Percentiles rank a stretch among this genome's conserved stretches.
Conservation (phyloP, 139 green algal species). For the Limnomonas spitsbergensis region DNA sequence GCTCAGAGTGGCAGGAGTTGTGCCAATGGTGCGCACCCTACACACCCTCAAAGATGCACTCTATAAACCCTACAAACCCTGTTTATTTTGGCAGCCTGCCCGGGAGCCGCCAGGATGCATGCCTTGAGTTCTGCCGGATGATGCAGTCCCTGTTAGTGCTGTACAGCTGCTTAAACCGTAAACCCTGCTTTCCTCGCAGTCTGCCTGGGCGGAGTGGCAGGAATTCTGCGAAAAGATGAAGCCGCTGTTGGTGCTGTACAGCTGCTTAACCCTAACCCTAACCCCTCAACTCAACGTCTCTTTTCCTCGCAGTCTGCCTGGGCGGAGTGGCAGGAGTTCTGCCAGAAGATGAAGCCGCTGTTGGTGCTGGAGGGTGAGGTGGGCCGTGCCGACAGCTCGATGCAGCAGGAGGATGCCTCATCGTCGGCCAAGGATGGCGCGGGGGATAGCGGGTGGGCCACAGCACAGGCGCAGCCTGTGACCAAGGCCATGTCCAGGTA, state of each 20-base stretch:
- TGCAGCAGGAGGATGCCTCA: neutral
- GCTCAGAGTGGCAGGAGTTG: no score
- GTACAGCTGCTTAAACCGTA: no score
- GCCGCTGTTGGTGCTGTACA: slow-evolving; percentile 13
- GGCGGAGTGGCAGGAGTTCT: slow-evolving; percentile 45
- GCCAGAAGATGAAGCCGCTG: slow-evolving; percentile 8
- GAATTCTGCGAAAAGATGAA: slow-evolving; percentile 18
- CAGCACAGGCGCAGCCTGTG: neutral
- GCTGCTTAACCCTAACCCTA: no score
- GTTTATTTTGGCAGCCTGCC: no score
- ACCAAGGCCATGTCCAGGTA: neutral
- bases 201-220: slow-evolving; percentile 45
- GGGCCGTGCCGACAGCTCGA: neutral
- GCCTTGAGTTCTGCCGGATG: slow-evolving; percentile 25
- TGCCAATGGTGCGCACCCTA: no score
- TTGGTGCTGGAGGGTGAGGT: slow-evolving; percentile 12
- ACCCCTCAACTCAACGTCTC: no score
- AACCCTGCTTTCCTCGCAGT: neutral
- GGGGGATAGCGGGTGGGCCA: neutral
- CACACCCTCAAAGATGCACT: no score
- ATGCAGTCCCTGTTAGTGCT: slow-evolving; percentile 9
- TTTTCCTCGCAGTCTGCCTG: slow-evolving; percentile 25
- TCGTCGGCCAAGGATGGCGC: neutral
- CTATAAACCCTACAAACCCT: no score
- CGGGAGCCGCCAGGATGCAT: slow-evolving; percentile 41